These are phyloP conservation scores for Suhomyces panamericanus DNA, from an alignment of 1,139 yeast genomes.

Conservation along the genomic window DNA sequence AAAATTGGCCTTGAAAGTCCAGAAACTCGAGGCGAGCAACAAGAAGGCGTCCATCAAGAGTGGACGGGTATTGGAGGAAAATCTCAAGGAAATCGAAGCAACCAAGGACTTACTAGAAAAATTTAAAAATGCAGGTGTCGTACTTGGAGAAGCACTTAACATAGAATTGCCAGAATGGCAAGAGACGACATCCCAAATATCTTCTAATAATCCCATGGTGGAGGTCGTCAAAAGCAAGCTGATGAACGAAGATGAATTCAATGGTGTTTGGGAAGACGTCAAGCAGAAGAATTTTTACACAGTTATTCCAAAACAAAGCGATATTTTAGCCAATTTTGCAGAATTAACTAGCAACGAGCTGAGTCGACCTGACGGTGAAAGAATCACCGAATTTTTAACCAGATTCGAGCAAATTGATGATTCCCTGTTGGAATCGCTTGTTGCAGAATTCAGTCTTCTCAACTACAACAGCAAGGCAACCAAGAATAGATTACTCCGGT, in stretches of 20 bases:
- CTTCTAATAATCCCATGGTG: slow-evolving; percentile 14
- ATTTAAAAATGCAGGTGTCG: slow-evolving; percentile 45
- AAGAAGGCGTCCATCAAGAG: slow-evolving; percentile 62
- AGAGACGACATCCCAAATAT: not conserved
- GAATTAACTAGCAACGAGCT: not conserved
- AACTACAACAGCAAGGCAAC: slow-evolving; percentile 74
- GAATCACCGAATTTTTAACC: slow-evolving; percentile 43
- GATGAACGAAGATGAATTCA: slow-evolving; percentile 31
- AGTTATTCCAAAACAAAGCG: slow-evolving; percentile 29
- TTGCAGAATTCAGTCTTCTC: slow-evolving; percentile 51
- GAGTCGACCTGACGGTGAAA: slow-evolving; percentile 35
- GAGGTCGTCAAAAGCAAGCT: slow-evolving; percentile 27
- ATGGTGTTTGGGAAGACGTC: slow-evolving; percentile 64
- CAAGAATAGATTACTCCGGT: slow-evolving; percentile 56
- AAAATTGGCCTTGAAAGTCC: slow-evolving; percentile 34
- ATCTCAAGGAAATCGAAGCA: slow-evolving; percentile 43
- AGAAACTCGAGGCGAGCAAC: slow-evolving; percentile 40
- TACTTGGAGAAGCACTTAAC: slow-evolving; percentile 44
- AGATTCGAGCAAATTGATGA: slow-evolving; percentile 47
- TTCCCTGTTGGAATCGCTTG: slow-evolving; percentile 58
- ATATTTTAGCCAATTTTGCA: slow-evolving; percentile 13
- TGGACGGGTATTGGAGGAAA: slow-evolving; percentile 61
- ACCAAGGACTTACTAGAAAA: slow-evolving; percentile 41
- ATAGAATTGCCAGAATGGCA: slow-evolving; percentile 18
- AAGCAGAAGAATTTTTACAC: slow-evolving; percentile 65